These are phyloP conservation scores for Aspergillus steynii DNA, from an alignment of 495 filamentous ascomycete genomes.

Conservation along the genomic window DNA sequence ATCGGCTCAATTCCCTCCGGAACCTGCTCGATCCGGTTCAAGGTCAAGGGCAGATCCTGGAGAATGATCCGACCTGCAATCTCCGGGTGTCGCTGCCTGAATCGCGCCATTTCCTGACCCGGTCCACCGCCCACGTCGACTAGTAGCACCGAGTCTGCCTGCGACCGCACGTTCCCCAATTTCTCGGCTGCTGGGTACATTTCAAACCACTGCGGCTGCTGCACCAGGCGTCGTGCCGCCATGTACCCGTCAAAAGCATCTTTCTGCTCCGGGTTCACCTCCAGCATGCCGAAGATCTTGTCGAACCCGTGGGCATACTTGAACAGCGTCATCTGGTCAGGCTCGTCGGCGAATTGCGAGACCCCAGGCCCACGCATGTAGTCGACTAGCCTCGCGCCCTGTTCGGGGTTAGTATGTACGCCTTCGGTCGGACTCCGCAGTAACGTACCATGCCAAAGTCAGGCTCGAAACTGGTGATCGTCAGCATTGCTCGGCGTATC, in stretches of 20 bases:
- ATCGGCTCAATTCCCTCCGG: conserved; percentile 30
- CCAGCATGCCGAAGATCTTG: conserved; percentile 24
- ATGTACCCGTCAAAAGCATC: conserved; percentile 30
- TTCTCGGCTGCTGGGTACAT: conserved; percentile 16
- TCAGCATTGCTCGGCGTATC: background rate
- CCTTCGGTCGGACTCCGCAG: background rate
- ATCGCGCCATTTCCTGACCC: conserved; percentile 46
- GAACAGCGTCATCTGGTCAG: conserved; percentile 20
- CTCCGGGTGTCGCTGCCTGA: conserved; percentile 29
- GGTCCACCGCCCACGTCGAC: conserved; percentile 52
- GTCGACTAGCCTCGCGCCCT: conserved; percentile 23
- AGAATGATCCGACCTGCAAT: conserved; percentile 47
- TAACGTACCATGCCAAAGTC: conserved; percentile 8
- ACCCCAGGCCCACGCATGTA: conserved; percentile 29
- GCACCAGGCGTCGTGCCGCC: conserved; percentile 23
- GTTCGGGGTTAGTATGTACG: background rate
- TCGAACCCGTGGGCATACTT: conserved; percentile 23
- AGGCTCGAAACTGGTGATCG: background rate
- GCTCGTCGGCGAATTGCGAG: conserved; percentile 27
- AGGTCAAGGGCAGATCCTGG: conserved; percentile 46
- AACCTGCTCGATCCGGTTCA: conserved; percentile 31
- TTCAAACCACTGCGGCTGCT: conserved; percentile 29
- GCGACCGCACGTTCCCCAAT: conserved; percentile 17
- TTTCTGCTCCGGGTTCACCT: conserved; percentile 24
- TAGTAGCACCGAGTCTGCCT: conserved; percentile 28